phyloP scores from a whole-genome alignment of 805 yeast genomes.

The Wickerhamiella vanderwaltii region DNA sequence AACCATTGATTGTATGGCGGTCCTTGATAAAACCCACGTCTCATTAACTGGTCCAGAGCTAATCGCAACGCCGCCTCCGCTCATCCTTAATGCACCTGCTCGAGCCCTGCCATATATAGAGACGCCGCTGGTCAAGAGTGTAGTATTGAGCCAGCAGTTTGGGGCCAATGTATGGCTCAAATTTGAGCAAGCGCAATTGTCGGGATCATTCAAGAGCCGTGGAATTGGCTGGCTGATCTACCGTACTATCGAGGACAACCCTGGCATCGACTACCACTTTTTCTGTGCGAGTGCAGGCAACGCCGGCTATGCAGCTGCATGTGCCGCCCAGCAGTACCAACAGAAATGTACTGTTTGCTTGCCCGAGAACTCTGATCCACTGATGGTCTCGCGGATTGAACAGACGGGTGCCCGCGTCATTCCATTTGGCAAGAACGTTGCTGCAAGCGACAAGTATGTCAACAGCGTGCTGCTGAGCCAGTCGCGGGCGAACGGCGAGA shows the following conservation, averaged over 20 bases:
- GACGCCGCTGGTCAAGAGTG: constrained; percentile 65
- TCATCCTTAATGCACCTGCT: too few species aligned
- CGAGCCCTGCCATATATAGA: constrained; percentile 31
- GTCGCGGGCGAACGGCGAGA: constrained; percentile 28
- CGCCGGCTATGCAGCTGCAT: constrained; percentile 97
- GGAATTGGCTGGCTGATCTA: constrained; percentile 85
- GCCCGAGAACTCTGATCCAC: constrained; percentile 37
- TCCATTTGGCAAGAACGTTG: constrained; percentile 65
- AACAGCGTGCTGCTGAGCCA: constrained; percentile 61
- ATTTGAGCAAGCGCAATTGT: constrained; percentile 79
- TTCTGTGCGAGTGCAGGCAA: constrained; percentile 95
- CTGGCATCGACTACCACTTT: constrained; percentile 29
- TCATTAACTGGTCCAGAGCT: not conserved
- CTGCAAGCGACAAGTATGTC: constrained; percentile 64
- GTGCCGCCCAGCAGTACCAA: constrained; percentile 61
- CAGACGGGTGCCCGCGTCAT: constrained; percentile 42
- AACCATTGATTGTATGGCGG: not conserved
- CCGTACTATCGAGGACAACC: constrained; percentile 36
- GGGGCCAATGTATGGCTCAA: constrained; percentile 64
- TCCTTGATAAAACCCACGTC: not conserved
- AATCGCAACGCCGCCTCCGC: not conserved
- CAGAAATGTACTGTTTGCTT: constrained; percentile 46
- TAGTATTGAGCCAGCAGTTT: constrained; percentile 56
- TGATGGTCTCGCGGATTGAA: constrained; percentile 37
- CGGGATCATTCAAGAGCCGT: constrained; percentile 83